Evolutionary conservation across 495 filamentous ascomycete species (phyloP), one percentile per base, ranked within the genome.

Genomic region (Baudoinia panamericana): DNA sequence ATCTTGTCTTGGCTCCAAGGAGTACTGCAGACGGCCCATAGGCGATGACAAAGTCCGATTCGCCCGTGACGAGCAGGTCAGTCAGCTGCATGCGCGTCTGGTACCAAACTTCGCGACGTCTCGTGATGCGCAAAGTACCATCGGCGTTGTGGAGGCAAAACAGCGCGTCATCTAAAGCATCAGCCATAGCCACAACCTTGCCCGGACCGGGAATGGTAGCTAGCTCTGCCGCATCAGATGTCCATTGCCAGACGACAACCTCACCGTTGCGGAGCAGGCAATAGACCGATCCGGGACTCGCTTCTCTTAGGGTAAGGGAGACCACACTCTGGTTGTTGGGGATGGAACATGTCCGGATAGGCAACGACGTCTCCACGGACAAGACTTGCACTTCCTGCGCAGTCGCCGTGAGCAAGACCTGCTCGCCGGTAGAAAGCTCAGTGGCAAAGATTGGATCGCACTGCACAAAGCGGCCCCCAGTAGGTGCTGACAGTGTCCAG

Each of bases 201-300:
- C 12, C 21, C 6, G 21, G 30, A 5, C 23, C 26, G 12, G 32
- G 18, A 36, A 15, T 12, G 3, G 16, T n/a, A 2, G 10, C 16
- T 17, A 19, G 30, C 11, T 4, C 15, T 11, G 7, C 21, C 11
- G 2, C 20, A 15, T 35, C 41, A 25, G 6, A 3, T 4, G 15
- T 35, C 85, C 84, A 94, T 52, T 93, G 68, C 71, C 86, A 83
- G 24, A 72, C 58, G 59, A 72, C 79, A 15, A 93, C 63, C 18
- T 56, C 60, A 0, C 80, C 83, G 42, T 65, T 62, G 12, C 68
- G 72, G 28, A 75, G 81, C 16, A 78, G 76, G 13, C 90, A 70
- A 66, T 80, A 85, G 23, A 93, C 43, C 22, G 70, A 56, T 34
- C 79, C 70, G 0, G 66, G 46, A 9, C 75, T 63, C 17, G 56